Conservation (phyloP, 176 grass and related monocot species). For the Zoysia japonica region DNA sequence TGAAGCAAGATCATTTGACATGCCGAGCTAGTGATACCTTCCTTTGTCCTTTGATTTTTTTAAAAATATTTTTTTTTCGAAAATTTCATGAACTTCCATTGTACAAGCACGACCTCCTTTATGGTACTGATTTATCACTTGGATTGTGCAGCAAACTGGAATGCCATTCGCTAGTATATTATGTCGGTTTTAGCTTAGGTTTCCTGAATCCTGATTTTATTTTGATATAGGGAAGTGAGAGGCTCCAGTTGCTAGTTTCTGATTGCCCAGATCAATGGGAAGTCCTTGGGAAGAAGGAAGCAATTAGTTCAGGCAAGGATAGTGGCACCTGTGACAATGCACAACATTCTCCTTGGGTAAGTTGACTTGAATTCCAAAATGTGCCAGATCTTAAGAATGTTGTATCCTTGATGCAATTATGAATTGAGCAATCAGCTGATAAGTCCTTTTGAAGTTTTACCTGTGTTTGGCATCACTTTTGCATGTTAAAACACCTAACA, state of each 20-base stretch:
- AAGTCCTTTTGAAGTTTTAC: constrained; percentile 18
- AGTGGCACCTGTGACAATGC: constrained; percentile 22
- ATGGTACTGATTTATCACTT: not conserved
- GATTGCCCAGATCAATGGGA: constrained; percentile 54
- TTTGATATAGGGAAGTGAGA: constrained; percentile 85
- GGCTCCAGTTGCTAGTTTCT: constrained; percentile 72
- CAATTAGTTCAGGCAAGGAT: constrained; percentile 23
- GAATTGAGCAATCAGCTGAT: not conserved
- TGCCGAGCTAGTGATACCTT: not conserved
- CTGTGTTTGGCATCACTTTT: constrained; percentile 2
- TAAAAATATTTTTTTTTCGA: not conserved
- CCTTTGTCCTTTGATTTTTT: not conserved
- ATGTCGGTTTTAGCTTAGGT: not conserved
- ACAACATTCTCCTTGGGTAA: constrained; percentile 62
- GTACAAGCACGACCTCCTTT: not conserved
- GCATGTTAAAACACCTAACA: not conserved
- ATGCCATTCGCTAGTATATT: not conserved
- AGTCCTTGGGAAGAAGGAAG: constrained; percentile 42
- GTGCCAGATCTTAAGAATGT: constrained; percentile 6
- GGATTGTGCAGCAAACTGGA: not conserved
- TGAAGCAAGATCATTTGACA: not conserved
- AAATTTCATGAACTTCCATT: not conserved
- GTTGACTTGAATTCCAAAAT: constrained; percentile 27
- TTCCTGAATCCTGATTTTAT: constrained; percentile 21
- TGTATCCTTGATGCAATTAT: constrained; percentile 18